Evolutionary conservation across 805 yeast species (phyloP).

Genomic region (Grigorovia jiainica): DNA sequence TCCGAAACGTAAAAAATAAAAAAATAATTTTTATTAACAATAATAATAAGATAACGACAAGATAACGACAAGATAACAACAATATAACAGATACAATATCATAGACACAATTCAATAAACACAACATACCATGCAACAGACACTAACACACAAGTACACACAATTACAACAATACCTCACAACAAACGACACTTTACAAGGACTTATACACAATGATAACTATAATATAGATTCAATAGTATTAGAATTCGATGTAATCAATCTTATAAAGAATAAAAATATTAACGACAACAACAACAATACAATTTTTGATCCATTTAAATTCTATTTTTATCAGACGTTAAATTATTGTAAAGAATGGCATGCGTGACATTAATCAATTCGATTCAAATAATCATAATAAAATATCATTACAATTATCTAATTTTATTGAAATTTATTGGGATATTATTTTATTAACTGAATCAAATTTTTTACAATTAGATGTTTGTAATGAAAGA

Average conservation of each 20-base stretch:
- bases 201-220: neutral
- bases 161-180: neutral
- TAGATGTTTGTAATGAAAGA: neutral
- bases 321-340: conserved; percentile 1
- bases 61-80: no score
- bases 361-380: conserved; percentile 26
- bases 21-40: no score
- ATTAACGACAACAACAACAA: neutral
- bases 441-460: conserved; percentile 26
- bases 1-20: no score
- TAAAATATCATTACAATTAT: conserved; percentile 1
- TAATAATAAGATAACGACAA: no score
- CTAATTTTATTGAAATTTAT: conserved; percentile 17
- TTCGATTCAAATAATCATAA: no score
- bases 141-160: neutral
- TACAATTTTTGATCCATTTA: neutral
- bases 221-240: conserved; percentile 4
- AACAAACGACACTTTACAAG: neutral
- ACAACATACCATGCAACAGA: neutral
- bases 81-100: neutral
- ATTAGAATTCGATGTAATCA: conserved; percentile 18
- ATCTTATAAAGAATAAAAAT: neutral
- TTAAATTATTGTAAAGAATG: conserved; percentile 21
- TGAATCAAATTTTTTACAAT: conserved; percentile 19
- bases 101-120: no score